Conservation (phyloP, 108 stramenopile species). For the Seminavis robusta region DNA sequence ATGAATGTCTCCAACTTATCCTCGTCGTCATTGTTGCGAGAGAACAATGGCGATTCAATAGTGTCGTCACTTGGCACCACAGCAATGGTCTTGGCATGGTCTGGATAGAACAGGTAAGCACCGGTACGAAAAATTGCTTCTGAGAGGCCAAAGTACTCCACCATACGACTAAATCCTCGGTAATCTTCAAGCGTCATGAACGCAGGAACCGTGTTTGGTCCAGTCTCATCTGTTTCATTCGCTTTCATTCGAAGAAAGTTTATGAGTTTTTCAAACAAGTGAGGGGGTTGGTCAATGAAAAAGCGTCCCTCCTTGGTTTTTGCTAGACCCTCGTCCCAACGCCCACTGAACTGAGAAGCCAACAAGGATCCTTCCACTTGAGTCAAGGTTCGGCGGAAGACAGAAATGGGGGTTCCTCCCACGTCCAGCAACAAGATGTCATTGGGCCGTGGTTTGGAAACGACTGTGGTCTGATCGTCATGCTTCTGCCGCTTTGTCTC, state of each 20-base stretch:
- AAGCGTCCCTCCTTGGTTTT: slow-evolving; percentile 44
- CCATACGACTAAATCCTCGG: too few relatives aligned
- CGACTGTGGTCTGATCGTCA: background rate
- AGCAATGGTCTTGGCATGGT: too few relatives aligned
- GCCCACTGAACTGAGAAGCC: slow-evolving; percentile 49
- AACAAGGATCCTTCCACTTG: slow-evolving; percentile 48
- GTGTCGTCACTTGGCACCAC: too few relatives aligned
- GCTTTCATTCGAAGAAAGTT: slow-evolving; percentile 39
- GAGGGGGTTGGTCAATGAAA: slow-evolving; percentile 53
- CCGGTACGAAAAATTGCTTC: too few relatives aligned
- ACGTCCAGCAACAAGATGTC: slow-evolving; percentile 63
- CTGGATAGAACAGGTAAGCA: too few relatives aligned
- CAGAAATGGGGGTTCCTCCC: slow-evolving; percentile 42
- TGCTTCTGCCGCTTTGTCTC: too few relatives aligned
- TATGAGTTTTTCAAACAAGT: slow-evolving; percentile 42
- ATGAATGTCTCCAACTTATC: too few relatives aligned
- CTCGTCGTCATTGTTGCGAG: too few relatives aligned
- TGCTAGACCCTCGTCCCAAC: slow-evolving; percentile 50
- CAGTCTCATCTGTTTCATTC: background rate
- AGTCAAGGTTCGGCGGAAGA: slow-evolving; percentile 54
- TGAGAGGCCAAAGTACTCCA: too few relatives aligned
- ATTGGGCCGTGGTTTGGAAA: background rate
- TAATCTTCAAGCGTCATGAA: too few relatives aligned
- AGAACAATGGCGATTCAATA: too few relatives aligned
- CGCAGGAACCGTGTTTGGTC: too few relatives aligned